Evolutionary conservation across 2,329 filamentous ascomycete genomes (phyloP).

Genomic region (Aspergillus pseudoviridinutans): DNA sequence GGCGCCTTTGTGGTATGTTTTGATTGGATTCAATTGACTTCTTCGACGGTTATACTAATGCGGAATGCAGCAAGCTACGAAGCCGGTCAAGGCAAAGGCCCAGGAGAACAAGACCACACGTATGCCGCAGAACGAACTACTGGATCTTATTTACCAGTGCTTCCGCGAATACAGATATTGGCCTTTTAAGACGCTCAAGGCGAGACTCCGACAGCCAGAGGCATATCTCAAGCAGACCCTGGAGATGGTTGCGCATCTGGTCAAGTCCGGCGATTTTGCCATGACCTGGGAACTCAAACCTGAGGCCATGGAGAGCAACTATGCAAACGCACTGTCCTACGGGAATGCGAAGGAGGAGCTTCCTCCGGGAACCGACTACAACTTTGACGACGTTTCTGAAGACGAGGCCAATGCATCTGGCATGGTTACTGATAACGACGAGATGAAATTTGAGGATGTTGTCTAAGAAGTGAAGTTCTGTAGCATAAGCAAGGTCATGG

Average conservation of each 20-base stretch:
- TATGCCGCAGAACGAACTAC: slow-evolving; percentile 80
- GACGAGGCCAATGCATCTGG: slow-evolving; percentile 45
- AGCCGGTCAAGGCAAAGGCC: slow-evolving; percentile 51
- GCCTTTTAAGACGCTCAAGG: slow-evolving; percentile 83
- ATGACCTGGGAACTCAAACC: slow-evolving; percentile 79
- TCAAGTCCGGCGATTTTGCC: slow-evolving; percentile 78
- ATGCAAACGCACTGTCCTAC: slow-evolving; percentile 36
- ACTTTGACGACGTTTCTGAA: slow-evolving; percentile 50
- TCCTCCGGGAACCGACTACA: slow-evolving; percentile 45
- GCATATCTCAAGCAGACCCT: slow-evolving; percentile 84
- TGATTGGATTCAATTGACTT: not conserved
- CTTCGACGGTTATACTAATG: slow-evolving; percentile 16
- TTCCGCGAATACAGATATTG: slow-evolving; percentile 89
- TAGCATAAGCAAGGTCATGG: slow-evolving; percentile 25
- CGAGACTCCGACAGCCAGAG: slow-evolving; percentile 78
- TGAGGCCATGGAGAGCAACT: slow-evolving; percentile 59
- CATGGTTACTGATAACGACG: slow-evolving; percentile 58
- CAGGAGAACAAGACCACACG: slow-evolving; percentile 82
- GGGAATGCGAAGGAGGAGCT: slow-evolving; percentile 51
- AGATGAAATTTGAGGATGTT: slow-evolving; percentile 79
- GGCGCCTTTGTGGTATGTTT: slow-evolving; percentile 42
- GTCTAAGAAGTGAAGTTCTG: slow-evolving; percentile 26
- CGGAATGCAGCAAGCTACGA: slow-evolving; percentile 41
- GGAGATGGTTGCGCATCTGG: slow-evolving; percentile 75
- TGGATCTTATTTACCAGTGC: slow-evolving; percentile 77